Base-by-base conservation (phyloP, 2,329 filamentous ascomycete genomes). In the Colletotrichum melonis region DNA sequence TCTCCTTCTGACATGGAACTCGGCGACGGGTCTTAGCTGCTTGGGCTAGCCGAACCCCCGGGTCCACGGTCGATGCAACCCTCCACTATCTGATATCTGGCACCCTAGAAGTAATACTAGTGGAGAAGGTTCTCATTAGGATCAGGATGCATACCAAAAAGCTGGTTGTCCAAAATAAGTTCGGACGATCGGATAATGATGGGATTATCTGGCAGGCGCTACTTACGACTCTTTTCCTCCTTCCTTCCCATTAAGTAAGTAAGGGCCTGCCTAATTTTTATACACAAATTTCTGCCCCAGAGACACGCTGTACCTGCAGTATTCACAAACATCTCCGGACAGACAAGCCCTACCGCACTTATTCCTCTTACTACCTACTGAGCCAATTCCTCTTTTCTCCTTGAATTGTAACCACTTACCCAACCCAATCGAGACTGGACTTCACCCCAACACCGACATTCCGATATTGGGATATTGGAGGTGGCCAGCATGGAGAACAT, bases 401-500 rank as follows among this genome's bases (percentile, higher is more conserved):
- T 19, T 42, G 38, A 19, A 42, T 19, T 14, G 7, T 42, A 11
- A 35, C 11, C 32, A 19, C 38, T 42, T 19, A 42, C 16, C 38
- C 38, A 14, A 19, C 1, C 6, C 16, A 8, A 19, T 42, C 38
- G 38, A 42, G 38, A 19, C 38, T 42, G 38, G 38, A 19, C 38
- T 42, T 19, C 16, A 42, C 38, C 38, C 38, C 14, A 42, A 35
- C 16, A 24, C n/a, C 3, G 16, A 22, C 32, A 60, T 49, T 49
- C 19, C 16, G 28, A 58, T 30, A 12, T 46, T 12, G 14, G 24
- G 22, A 32, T 46, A 7, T 46, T 12, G 14, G 24, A 38, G 9
- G 26, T n/a, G n/a, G 6, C 0, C 26, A 63, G 12, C 4, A 74
- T 75, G 72, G 32, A 57, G 5, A 32, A 19, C 12, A 75, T 79